Evolutionary conservation across 306 rosid genomes (phyloP), one percentile per base, ranked within the genome.

Genomic region (Castanea crenata): DNA sequence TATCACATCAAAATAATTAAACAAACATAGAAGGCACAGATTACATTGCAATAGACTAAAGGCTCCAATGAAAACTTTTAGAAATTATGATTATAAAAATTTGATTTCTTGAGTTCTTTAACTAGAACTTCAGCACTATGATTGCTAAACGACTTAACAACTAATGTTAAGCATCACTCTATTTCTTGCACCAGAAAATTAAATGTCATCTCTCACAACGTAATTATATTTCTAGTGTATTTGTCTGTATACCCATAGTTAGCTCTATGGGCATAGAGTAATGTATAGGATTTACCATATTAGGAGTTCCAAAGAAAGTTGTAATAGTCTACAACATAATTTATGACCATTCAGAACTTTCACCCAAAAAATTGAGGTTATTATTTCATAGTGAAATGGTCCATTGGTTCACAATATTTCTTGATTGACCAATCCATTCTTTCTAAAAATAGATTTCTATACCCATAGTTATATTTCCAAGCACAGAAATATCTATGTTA

Each of bases 1-100:
- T 32, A 54, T 65, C 74, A 64, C 72, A 75, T 75, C 54, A 62
- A 38, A 25, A 38, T 63, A 75, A 59, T 62, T 63, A 70, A 34
- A 73, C 32, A 35, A 19, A 67, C 38, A 67, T 59, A 16, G 78
- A 77, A 27, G 62, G 61, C 58, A 69, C 51, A 31, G 5, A 75
- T 63, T 19, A 35, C 27, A 67, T 8, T 67, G 72, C 15, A 19
- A 67, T 34, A 67, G 52, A 35, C 23, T 67, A 67, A 23, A 67
- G 72, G 51, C 27, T 34, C 16, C 1, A 11, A 67, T 35, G 52
- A 67, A 34, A 32, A 32, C 35, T 13, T 29, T 6, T 29, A 13
- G 69, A 29, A 6, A 63, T 63, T 9, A 27, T 63, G 41, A 14
- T 63, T 29, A 13, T 13, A 5, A 4, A 13, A 63, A 1, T 12